These are phyloP conservation scores for Aphanomyces stellatus DNA, from an alignment of 352 stramenopile genomes.

Conservation along the genomic window DNA sequence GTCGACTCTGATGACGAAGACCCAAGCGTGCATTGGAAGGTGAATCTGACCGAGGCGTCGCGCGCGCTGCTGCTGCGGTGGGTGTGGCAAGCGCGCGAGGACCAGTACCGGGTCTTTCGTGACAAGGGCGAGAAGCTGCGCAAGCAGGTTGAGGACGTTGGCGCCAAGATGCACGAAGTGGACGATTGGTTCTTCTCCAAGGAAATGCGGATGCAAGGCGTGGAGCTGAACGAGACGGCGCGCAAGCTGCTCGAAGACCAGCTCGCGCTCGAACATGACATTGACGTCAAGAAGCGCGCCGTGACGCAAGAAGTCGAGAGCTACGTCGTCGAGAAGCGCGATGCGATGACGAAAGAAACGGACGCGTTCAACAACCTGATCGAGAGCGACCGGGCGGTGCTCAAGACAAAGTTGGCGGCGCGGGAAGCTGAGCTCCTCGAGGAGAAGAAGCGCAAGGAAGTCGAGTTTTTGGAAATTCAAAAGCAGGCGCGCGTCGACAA, in stretches of 20 bases:
- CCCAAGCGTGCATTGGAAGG: slow-evolving; percentile 53
- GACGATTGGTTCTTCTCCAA: slow-evolving; percentile 91
- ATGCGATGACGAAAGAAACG: slow-evolving; percentile 42
- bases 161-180: slow-evolving; percentile 80
- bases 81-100: slow-evolving; percentile 71
- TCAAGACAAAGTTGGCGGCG: slow-evolving; percentile 37
- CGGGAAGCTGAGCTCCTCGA: slow-evolving; percentile 75
- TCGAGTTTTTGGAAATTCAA: slow-evolving; percentile 63
- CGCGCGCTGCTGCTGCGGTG: slow-evolving; percentile 62
- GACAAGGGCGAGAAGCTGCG: slow-evolving; percentile 48
- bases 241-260: slow-evolving; percentile 48
- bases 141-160: slow-evolving; percentile 37
- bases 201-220: slow-evolving; percentile 76
- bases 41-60: slow-evolving; percentile 78
- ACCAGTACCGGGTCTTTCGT: slow-evolving; percentile 36
- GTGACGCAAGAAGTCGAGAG: slow-evolving; percentile 75
- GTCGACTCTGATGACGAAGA: slow-evolving; percentile 70
- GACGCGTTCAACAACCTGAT: slow-evolving; percentile 59
- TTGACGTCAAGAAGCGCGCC: slow-evolving; percentile 59
- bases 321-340: slow-evolving; percentile 65
- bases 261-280: slow-evolving; percentile 63
- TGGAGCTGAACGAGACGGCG: slow-evolving; percentile 49
- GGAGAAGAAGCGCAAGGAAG: slow-evolving; percentile 55
- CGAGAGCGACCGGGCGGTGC: slow-evolving; percentile 40
- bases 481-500: slow-evolving; percentile 51